Evolutionary conservation across 495 filamentous ascomycete species (phyloP), one percentile per base, ranked within the genome.

Genomic region (Xylaria palmicola): DNA sequence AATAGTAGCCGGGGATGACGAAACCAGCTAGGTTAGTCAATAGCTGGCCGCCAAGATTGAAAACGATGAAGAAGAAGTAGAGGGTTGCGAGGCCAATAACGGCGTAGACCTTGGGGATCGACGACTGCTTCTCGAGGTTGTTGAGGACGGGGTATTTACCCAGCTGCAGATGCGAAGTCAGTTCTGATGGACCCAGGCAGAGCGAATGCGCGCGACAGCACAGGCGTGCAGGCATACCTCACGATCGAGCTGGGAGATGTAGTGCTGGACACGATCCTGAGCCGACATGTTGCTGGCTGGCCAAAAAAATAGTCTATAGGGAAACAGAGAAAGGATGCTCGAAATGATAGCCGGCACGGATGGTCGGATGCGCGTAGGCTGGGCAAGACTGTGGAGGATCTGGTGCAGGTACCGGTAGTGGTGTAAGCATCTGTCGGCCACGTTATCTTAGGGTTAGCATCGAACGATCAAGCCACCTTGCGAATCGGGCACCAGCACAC

Each of bases 41-140:
- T 74, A 98, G 89, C 75, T 94, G 90, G 70, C 94, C 93, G 62
- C 91, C 94, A 67, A 97, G 93, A 85, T 99, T 99, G 84, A 99
- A 95, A 83, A 98, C 89, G 78, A 98, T 90, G 17, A 99, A 85
- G 85, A 97, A 97, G 83, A 96, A 92, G 84, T 99, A 99, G 67
- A 96, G 81, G 49, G 86, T 88, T 48, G 75, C 83, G 30, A 97
- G 75, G 65, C 94, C 94, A 49, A 97, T 88, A 77, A 96, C 85
- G 65, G 86, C 91, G 70, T 99, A 98, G 74, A 93, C 91, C 83
- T 99, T 99, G 63, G 94, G 94, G 47, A 97, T 86, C 22, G 86
- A 88, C 63, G 91, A 94, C 79, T 96, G 91, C 77, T 90, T 91
- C 87, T 99, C 95, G 64, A 99, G 85, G 80, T 98, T 95, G 85